These are phyloP conservation scores for Lecanicillium sp. DNA, from an alignment of 2,329 filamentous ascomycete genomes.

Conservation along the genomic window DNA sequence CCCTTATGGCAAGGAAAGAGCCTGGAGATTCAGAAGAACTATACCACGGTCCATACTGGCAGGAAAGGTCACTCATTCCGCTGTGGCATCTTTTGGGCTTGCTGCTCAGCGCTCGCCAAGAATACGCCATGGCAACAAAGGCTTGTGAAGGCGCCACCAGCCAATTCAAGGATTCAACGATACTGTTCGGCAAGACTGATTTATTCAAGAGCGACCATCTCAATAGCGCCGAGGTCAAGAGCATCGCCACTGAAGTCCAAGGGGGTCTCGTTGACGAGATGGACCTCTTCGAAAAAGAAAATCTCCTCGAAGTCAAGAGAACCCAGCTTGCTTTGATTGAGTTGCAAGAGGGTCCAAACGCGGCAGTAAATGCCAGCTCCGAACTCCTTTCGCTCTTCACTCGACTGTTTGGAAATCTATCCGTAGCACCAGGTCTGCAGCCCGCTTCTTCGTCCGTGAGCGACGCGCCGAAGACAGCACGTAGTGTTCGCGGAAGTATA, in stretches of 20 bases:
- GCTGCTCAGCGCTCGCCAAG: conserved; percentile 76
- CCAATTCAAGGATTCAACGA: conserved; percentile 66
- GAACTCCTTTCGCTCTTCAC: conserved; percentile 78
- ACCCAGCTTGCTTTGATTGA: conserved; percentile 83
- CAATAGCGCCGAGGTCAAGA: conserved; percentile 40
- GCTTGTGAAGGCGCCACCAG: conserved; percentile 89
- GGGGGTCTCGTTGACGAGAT: conserved; percentile 65
- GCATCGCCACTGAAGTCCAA: conserved; percentile 13
- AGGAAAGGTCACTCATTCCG: conserved; percentile 61
- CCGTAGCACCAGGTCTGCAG: conserved; percentile 36
- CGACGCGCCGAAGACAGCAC: conserved; percentile 59
- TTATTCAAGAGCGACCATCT: conserved; percentile 58
- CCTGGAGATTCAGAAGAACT: conserved; percentile 34
- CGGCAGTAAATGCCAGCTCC: conserved; percentile 80
- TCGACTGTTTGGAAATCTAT: conserved; percentile 59
- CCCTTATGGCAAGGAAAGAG: conserved; percentile 54
- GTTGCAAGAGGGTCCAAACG: conserved; percentile 70
- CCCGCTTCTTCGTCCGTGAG: conserved; percentile 17
- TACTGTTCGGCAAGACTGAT: conserved; percentile 58
- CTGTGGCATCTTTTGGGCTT: conserved; percentile 89
- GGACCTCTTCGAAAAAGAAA: conserved; percentile 75
- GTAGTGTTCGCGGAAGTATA: conserved; percentile 65
- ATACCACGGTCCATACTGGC: conserved; percentile 44
- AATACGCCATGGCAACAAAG: conserved; percentile 70
- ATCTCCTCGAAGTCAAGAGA: conserved; percentile 90